Evolutionary conservation across 2,329 filamentous ascomycete genomes (phyloP), one percentile per base, ranked within the genome.

Genomic region (Pyricularia sp.): DNA sequence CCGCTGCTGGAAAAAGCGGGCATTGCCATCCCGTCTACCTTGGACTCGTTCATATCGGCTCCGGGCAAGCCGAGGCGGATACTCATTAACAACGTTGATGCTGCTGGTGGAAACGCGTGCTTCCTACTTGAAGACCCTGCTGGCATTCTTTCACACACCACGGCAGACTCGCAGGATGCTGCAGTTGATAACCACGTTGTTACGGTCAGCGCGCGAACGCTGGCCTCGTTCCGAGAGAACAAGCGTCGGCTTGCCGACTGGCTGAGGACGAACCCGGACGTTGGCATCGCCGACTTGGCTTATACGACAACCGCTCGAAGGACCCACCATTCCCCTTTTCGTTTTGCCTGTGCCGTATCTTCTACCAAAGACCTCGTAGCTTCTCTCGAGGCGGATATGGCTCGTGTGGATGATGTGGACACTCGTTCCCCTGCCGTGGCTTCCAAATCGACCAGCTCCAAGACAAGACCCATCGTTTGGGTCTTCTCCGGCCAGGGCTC

Each of bases 81-180:
- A 0, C 76, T 81, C 26, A 73, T 85, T 64, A 87, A 88, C 76
- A 85, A 84, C 75, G 86, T 86, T 71, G 79, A 80, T 64, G 86
- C 85, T 20, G 84, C 84, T 25, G 86, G 86, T 66, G 85, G 85
- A 11, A 89, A 88, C 72, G 85, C 84, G 4, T 81, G 80, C 10
- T 73, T 87, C 33, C 72, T 86, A 6, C 69, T 87, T 12, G 82
- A 86, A 71, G 83, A 86, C 70, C 42, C 42, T 4, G 42, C 42
- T 10, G 20, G 42, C 42, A 10, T 20, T 12, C 42, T 50, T 12
- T 10, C 20, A 50, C 42, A 12, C 11, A 14, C 12, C 12, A 50
- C 20, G 36, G 36, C 36, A 9, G 36, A 42, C 36, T 42, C 28
- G 7, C 28, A 30, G 28, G 28, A 30, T 30, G n/a, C n/a, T n/a